phyloP scores from a whole-genome alignment of 768 basidiomycete genomes.

The Termitomyces eurrhizus region DNA sequence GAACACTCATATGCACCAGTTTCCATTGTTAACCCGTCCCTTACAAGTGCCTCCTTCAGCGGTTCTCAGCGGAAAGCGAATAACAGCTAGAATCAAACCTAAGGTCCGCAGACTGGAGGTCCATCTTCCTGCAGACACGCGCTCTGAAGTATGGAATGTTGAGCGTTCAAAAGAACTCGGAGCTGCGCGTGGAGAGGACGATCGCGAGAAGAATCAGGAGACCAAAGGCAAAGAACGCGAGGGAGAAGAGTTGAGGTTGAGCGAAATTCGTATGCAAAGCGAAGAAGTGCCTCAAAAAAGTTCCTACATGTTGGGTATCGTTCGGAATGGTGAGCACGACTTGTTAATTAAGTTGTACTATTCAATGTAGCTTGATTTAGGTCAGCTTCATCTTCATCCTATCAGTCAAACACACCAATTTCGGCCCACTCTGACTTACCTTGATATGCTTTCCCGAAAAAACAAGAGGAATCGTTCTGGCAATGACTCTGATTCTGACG shows the following conservation, averaged over 20 bases:
- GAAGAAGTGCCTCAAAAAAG: constrained; percentile 66
- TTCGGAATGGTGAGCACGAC: constrained; percentile 58
- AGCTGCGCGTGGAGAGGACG: constrained; percentile 63
- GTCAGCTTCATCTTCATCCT: constrained; percentile 73
- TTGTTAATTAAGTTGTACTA: constrained; percentile 5
- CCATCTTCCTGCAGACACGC: constrained; percentile 78
- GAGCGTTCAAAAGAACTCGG: constrained; percentile 68
- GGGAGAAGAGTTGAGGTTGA: constrained; percentile 55
- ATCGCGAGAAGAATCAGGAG: constrained; percentile 74
- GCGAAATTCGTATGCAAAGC: constrained; percentile 68
- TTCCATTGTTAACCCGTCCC: constrained; percentile 69
- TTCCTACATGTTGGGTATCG: constrained; percentile 70
- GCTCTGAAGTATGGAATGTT: constrained; percentile 77
- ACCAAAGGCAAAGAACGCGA: constrained; percentile 39
- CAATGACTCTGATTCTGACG: constrained; percentile 72
- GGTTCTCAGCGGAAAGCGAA: constrained; percentile 65
- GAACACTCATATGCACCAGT: constrained; percentile 77
- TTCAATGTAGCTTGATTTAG: constrained; percentile 28
- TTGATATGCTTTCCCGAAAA: constrained; percentile 70
- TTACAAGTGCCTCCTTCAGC: constrained; percentile 79
- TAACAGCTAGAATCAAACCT: constrained; percentile 70
- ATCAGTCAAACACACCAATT: constrained; percentile 78
- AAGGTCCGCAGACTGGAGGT: constrained; percentile 62
- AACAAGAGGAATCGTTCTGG: constrained; percentile 42
- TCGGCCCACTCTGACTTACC: constrained; percentile 77